Conservation (phyloP, 2,329 filamentous ascomycete genomes). For the Xylaria sp. region DNA sequence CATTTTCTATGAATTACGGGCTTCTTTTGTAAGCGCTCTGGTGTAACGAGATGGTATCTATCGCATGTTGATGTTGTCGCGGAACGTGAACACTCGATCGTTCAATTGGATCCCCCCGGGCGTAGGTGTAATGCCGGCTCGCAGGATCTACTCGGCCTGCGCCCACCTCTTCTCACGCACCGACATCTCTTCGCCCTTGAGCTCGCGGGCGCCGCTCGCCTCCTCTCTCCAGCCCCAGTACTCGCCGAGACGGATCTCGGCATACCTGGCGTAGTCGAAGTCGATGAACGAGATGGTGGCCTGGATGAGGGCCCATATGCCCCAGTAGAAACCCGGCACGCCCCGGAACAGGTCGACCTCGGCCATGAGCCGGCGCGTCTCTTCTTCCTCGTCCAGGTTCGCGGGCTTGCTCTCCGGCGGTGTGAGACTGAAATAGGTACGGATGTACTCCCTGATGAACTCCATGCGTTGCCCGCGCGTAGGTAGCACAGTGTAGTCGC, state of each 20-base stretch:
- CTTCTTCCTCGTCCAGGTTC: slow-evolving; percentile 54
- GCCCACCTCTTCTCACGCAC: slow-evolving; percentile 83
- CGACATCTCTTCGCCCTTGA: slow-evolving; percentile 48
- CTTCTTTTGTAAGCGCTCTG: background rate
- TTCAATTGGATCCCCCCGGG: background rate
- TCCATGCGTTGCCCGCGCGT: slow-evolving; percentile 74
- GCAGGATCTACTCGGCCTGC: slow-evolving; percentile 46
- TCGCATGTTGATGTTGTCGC: background rate
- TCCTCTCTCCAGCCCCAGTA: slow-evolving; percentile 92
- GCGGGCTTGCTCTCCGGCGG: slow-evolving; percentile 41
- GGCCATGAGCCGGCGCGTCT: slow-evolving; percentile 69
- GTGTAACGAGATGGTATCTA: background rate
- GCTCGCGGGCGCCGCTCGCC: slow-evolving; percentile 61
- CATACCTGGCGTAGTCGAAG: slow-evolving; percentile 94
- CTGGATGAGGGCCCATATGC: slow-evolving; percentile 95
- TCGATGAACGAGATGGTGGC: slow-evolving; percentile 92
- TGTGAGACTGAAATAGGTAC: slow-evolving; percentile 66
- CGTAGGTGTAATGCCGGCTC: no score
- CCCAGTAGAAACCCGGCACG: slow-evolving; percentile 88
- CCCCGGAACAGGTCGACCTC: slow-evolving; percentile 90
- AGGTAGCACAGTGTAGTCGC: slow-evolving; percentile 83
- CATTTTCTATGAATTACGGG: background rate
- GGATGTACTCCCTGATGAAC: slow-evolving; percentile 84
- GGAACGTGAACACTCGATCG: background rate
- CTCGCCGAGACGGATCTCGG: slow-evolving; percentile 81